Conservation (phyloP, 2,329 filamentous ascomycete species). For the Aspergillus japonicus region DNA sequence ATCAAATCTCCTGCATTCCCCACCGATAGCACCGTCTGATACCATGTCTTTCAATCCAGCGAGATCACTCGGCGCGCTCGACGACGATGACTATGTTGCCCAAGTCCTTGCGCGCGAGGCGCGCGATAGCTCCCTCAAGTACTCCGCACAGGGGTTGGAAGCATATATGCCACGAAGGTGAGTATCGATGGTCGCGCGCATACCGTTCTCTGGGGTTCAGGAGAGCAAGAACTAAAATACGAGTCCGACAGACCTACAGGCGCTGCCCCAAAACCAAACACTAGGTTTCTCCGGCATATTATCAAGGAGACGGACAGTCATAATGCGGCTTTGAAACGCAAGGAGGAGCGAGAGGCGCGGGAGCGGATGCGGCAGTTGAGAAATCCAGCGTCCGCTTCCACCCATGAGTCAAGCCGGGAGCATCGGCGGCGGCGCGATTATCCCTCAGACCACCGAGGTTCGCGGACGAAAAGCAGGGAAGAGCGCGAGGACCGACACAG, state of each 20-base stretch:
- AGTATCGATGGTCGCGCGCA: slow-evolving; percentile 15
- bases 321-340: slow-evolving; percentile 81
- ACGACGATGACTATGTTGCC: slow-evolving; percentile 63
- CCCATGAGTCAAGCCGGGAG: slow-evolving; percentile 38
- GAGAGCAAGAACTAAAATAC: slow-evolving; percentile 5
- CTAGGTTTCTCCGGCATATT: slow-evolving; percentile 80
- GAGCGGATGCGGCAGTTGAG: slow-evolving; percentile 64
- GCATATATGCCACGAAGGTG: slow-evolving; percentile 61
- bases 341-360: slow-evolving; percentile 75
- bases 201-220: neutral
- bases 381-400: slow-evolving; percentile 34
- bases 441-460: slow-evolving; percentile 19
- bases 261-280: slow-evolving; percentile 82
- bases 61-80: slow-evolving; percentile 47
- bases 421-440: slow-evolving; percentile 14
- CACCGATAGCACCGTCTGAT: neutral
- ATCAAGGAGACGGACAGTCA: slow-evolving; percentile 85
- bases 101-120: slow-evolving; percentile 78
- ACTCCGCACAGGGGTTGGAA: slow-evolving; percentile 71
- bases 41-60: slow-evolving; percentile 29
- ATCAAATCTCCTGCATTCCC: neutral
- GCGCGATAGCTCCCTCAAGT: slow-evolving; percentile 68
- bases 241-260: slow-evolving; percentile 55
- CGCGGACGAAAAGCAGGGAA: slow-evolving; percentile 23
- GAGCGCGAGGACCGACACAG: slow-evolving; percentile 23